phyloP scores from a whole-genome alignment of 352 stramenopile species.

The Thraustochytrium striatum region DNA sequence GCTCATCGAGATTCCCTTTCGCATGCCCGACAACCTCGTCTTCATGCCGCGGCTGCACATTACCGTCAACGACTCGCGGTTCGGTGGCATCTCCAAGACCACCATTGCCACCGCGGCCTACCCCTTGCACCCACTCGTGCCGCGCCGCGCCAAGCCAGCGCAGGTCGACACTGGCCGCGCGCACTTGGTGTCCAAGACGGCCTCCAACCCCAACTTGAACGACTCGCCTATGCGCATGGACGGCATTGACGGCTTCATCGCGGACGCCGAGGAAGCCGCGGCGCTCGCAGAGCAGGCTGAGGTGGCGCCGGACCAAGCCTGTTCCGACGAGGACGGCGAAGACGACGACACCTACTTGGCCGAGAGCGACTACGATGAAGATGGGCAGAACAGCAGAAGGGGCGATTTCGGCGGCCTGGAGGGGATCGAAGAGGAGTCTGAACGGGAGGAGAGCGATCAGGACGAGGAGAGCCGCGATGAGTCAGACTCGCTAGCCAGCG shows the following conservation, averaged over 20 bases:
- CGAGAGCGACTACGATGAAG: not conserved
- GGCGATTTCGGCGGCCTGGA: too few relatives aligned
- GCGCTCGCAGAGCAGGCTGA: not conserved
- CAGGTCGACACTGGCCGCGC: too few relatives aligned
- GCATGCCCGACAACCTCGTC: slow-evolving; percentile 72
- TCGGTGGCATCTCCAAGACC: slow-evolving; percentile 75
- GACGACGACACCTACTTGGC: slow-evolving; percentile 66
- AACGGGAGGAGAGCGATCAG: too few relatives aligned
- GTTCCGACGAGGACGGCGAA: slow-evolving; percentile 56
- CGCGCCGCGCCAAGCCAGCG: slow-evolving; percentile 61
- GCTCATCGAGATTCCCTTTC: slow-evolving; percentile 71
- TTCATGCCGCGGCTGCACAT: slow-evolving; percentile 76
- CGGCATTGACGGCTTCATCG: too few relatives aligned
- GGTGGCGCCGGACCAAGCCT: slow-evolving; percentile 4
- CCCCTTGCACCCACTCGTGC: slow-evolving; percentile 69
- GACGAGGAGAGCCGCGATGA: too few relatives aligned
- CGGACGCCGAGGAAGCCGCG: slow-evolving; percentile 52
- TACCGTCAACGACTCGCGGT: slow-evolving; percentile 70
- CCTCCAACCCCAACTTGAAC: too few relatives aligned
- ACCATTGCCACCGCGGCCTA: slow-evolving; percentile 70
- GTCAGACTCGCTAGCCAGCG: too few relatives aligned
- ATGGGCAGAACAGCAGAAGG: not conserved
- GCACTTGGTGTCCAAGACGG: too few relatives aligned
- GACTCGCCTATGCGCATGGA: slow-evolving; percentile 60
- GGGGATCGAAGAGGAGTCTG: too few relatives aligned